Percentiles rank a stretch among this genome's conserved stretches.
These are phyloP conservation scores for Thyridium curvatum DNA, from an alignment of 2,329 filamentous ascomycete genomes.

Conservation along the genomic window DNA sequence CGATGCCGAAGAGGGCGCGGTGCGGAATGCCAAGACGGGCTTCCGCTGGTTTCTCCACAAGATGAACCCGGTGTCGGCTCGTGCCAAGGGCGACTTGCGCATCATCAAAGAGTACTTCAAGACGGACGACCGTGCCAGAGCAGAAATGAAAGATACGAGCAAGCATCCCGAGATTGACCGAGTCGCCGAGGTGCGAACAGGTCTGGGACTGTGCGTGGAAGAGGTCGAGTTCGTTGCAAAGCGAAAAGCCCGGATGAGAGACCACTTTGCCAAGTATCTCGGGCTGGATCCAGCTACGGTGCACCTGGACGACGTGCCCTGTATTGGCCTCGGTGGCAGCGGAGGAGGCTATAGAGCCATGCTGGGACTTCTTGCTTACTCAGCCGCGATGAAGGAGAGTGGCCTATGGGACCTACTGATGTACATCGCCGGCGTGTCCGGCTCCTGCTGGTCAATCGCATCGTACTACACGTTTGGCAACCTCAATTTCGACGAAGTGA, in stretches of 20 bases:
- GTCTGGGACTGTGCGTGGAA: not conserved
- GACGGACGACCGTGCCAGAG: not conserved
- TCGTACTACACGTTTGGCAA: conserved; percentile 5
- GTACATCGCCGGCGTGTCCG: conserved; percentile 4
- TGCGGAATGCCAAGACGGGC: not conserved
- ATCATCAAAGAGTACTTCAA: conserved; percentile 1
- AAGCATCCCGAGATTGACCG: not conserved
- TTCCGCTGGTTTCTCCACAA: conserved; percentile 1
- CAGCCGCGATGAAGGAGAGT: conserved; percentile 3
- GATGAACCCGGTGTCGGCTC: conserved; percentile 2
- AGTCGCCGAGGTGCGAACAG: not conserved
- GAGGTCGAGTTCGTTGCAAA: conserved; percentile 1
- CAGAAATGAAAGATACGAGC: not conserved
- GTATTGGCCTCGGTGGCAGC: conserved; percentile 2
- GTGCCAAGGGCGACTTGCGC: not conserved
- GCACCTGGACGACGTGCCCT: not conserved
- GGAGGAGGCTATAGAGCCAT: conserved; percentile 4
- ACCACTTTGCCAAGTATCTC: conserved; percentile 1
- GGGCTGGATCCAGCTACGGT: not conserved
- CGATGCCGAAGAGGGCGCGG: too few species aligned
- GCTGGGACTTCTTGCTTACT: conserved; percentile 5
- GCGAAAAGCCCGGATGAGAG: not conserved
- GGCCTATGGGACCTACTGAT: conserved; percentile 4
- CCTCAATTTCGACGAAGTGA: conserved; percentile 1
- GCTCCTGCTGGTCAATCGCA: conserved; percentile 6